Base-by-base conservation (phyloP, 2,329 filamentous ascomycete species). In the Orbilia quercus region DNA sequence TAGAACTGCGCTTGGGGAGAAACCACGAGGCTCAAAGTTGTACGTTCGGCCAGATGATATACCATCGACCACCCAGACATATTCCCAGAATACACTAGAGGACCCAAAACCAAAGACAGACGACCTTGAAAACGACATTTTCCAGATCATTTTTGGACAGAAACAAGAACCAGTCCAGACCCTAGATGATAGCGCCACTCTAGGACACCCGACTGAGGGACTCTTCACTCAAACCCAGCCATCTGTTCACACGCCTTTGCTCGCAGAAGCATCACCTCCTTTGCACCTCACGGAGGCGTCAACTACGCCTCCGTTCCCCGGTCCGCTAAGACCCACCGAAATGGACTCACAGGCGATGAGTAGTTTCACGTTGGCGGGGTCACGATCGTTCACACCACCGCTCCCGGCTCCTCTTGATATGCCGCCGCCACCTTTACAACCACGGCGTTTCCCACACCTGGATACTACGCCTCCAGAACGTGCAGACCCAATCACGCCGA, bases 271-370 rank as follows among this genome's bases (percentile, higher is more conserved):
- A 1, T 44, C 45, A 1, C 25, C 59, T 3, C 48, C 50, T 25
- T 25, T 44, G 3, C 47, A 22, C 20, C 48, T 44, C 11, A 44
- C 34, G 36, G 53, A 31, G n/a, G 9, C n/a, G 22, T 60, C 64
- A 25, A 51, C 54, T 12, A 54, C 55, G 2, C 51, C 60, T 22
- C 54, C 59, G n/a, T 34, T 42, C 6, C 54, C 54, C 34, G 44
- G 28, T 11, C 18, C 45, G n/a, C 28, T 66, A n/a, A 45, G n/a
- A 2, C 44, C 59, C 20, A n/a, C 47, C 4, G 54, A 55, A 9
- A 7, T 51, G 12, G 60, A 66, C 9, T 73, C 69, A 25, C 60
- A 73, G 28, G 23, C 69, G 11, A 73, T 73, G 69, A 73, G 69
- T 16, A 73, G 69, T 31, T 73, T 73, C 40, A 50, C 36, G 7